These are phyloP conservation scores for Fremontodendron californicum DNA, from an alignment of 345 rosid genomes.

Conservation along the genomic window DNA sequence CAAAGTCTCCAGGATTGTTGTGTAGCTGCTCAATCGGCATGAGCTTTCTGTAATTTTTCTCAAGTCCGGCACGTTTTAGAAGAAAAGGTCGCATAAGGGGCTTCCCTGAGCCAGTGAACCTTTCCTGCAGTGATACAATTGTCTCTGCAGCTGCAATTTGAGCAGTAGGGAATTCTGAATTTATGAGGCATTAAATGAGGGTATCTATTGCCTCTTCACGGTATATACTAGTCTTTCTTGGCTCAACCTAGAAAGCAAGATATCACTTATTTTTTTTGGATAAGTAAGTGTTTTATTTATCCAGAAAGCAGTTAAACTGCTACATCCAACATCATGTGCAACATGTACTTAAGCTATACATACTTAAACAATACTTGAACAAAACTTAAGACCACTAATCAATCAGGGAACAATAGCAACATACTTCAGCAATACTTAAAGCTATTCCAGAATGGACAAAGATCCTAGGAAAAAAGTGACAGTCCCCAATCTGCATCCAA, in stretches of 20 bases:
- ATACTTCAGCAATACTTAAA: too few species aligned
- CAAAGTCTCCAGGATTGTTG: conserved; percentile 32
- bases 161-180: conserved; percentile 43
- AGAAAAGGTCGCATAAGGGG: conserved; percentile 47
- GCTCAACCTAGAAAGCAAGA: conserved; percentile 47
- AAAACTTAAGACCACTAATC: too few species aligned
- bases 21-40: conserved; percentile 36
- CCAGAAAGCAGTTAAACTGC: too few species aligned
- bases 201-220: conserved; percentile 73
- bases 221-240: conserved; percentile 70
- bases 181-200: conserved; percentile 53
- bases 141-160: conserved; percentile 61
- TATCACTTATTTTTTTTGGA: too few species aligned
- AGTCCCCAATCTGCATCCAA: too few species aligned
- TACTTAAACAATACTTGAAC: too few species aligned
- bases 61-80: conserved; percentile 54
- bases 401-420: too few species aligned
- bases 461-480: too few species aligned
- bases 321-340: too few species aligned
- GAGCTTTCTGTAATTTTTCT: conserved; percentile 41
- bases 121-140: conserved; percentile 50
- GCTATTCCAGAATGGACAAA: too few species aligned
- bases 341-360: too few species aligned
- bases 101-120: conserved; percentile 57
- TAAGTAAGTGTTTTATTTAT: too few species aligned